Evolutionary conservation across 441 rosid species (phyloP).

Genomic region (Populus trichocarpa): DNA sequence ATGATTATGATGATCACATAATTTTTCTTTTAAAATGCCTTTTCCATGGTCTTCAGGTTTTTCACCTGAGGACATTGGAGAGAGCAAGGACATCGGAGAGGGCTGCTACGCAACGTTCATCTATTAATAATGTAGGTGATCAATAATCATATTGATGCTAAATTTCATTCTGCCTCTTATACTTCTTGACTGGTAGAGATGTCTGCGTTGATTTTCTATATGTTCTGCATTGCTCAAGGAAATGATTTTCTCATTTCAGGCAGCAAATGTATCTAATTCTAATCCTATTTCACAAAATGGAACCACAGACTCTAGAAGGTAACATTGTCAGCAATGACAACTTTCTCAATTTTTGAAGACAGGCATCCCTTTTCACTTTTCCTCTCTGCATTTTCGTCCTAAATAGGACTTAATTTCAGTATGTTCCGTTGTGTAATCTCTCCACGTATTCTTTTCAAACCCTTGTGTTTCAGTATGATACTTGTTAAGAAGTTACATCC

Average conservation of each 20-base stretch:
- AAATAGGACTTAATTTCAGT: neutral
- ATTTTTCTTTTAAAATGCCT: neutral
- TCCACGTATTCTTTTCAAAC: neutral
- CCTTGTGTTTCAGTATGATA: neutral
- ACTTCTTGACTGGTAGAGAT: neutral
- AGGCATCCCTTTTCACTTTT: neutral
- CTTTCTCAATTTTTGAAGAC: neutral
- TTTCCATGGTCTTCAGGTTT: constrained; percentile 33
- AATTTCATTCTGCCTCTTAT: too few relatives aligned
- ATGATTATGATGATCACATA: neutral
- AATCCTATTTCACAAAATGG: constrained; percentile 30
- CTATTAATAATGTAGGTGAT: constrained; percentile 29
- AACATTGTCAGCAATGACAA: neutral
- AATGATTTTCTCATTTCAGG: constrained; percentile 31
- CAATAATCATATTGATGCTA: neutral
- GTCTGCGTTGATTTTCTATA: neutral
- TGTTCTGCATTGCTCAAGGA: constrained; percentile 5
- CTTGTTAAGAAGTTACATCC: neutral
- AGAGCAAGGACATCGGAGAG: constrained; percentile 51
- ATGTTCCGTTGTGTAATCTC: neutral
- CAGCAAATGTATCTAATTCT: constrained; percentile 10
- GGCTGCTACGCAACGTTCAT: constrained; percentile 39
- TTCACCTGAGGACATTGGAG: constrained; percentile 54
- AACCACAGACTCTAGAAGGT: constrained; percentile 36
- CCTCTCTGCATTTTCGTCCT: neutral